Conservation (phyloP, 2,329 filamentous ascomycete genomes). For the Fusarium sp. region DNA sequence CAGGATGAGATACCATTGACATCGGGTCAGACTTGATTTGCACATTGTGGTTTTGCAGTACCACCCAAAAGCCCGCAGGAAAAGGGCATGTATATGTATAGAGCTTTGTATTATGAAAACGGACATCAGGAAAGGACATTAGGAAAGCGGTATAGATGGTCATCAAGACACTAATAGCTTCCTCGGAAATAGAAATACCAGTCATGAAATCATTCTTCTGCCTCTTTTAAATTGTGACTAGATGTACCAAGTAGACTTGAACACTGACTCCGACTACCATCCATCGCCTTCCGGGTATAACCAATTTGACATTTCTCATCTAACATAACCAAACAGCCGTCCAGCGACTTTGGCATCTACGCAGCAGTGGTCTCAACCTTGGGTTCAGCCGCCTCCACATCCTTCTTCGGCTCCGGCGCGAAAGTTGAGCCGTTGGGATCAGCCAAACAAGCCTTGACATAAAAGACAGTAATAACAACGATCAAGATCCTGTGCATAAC, state of each 20-base stretch:
- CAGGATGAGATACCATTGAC: background rate
- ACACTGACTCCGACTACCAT: background rate
- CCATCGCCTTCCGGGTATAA: background rate
- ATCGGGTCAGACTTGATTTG: background rate
- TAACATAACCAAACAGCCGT: background rate
- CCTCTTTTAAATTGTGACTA: background rate
- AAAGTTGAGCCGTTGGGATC: conserved; percentile 30
- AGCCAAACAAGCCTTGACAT: conserved; percentile 50
- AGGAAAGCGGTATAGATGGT: conserved; percentile 4
- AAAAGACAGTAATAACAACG: conserved; percentile 54
- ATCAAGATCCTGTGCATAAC: conserved; percentile 50
- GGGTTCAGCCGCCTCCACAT: conserved; percentile 29
- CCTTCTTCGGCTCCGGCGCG: conserved; percentile 1
- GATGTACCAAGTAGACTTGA: background rate
- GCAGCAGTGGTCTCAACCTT: conserved; percentile 21
- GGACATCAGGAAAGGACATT: background rate
- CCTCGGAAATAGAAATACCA: background rate
- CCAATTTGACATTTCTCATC: background rate
- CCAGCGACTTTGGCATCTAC: background rate
- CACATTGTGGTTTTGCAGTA: background rate
- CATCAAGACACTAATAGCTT: background rate
- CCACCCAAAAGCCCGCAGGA: background rate
- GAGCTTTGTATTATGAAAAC: background rate
- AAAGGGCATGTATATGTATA: background rate
- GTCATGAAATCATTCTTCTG: background rate